These are phyloP conservation scores for Periconia digitata DNA, from an alignment of 2,329 filamentous ascomycete genomes.

Conservation along the genomic window DNA sequence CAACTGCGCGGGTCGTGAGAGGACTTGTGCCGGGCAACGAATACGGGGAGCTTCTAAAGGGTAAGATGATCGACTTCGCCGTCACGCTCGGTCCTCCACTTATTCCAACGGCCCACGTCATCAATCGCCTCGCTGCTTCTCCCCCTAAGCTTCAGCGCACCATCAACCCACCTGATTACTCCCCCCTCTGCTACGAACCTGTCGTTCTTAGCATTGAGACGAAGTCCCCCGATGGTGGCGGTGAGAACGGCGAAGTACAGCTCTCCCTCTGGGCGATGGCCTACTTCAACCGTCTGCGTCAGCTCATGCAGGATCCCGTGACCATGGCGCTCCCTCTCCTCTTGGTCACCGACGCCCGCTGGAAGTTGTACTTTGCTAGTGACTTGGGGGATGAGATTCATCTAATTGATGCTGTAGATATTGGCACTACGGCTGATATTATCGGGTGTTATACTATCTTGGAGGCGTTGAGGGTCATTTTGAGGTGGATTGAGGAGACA, in stretches of 20 bases:
- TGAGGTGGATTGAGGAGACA: constrained; percentile 15
- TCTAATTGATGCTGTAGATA: constrained; percentile 20
- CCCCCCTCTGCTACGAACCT: constrained; percentile 15
- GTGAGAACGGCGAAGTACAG: constrained; percentile 17
- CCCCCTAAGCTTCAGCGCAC: constrained; percentile 14
- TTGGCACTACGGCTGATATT: constrained; percentile 21
- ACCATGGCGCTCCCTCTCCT: constrained; percentile 17
- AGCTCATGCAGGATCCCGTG: constrained; percentile 17
- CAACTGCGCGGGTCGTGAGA: constrained; percentile 16
- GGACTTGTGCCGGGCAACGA: constrained; percentile 21
- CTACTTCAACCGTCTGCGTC: constrained; percentile 18
- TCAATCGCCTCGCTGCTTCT: constrained; percentile 14
- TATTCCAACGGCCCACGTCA: constrained; percentile 13
- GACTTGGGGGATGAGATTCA: constrained; percentile 17
- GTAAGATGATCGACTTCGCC: constrained; percentile 22
- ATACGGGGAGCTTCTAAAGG: constrained; percentile 21
- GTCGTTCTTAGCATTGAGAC: constrained; percentile 17
- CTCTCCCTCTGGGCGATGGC: constrained; percentile 19
- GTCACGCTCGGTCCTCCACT: constrained; percentile 20
- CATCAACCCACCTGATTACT: constrained; percentile 10
- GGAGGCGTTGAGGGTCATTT: constrained; percentile 16
- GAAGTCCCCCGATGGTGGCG: constrained; percentile 15
- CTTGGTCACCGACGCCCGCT: constrained; percentile 13
- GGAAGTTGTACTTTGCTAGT: constrained; percentile 20
- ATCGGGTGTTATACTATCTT: constrained; percentile 22